Conservation (phyloP, 306 rosid genomes). For the Pyrus pyrifolia region DNA sequence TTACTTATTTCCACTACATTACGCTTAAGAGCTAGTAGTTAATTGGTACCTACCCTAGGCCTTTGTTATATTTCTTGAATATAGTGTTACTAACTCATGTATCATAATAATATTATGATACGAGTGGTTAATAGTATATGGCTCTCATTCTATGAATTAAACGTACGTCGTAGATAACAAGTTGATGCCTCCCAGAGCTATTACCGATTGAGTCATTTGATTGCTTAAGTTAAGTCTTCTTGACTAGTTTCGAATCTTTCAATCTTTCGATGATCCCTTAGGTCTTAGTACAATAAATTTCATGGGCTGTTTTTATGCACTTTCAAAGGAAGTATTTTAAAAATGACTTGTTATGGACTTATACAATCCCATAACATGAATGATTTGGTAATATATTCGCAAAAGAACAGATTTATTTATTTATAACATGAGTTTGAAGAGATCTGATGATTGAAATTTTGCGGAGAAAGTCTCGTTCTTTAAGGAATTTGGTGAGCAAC, state of each 20-base stretch:
- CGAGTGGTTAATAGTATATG: too few species aligned
- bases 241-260: neutral
- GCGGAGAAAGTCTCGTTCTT: neutral
- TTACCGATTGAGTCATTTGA: too few species aligned
- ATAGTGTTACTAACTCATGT: neutral
- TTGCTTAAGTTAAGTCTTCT: neutral
- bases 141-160: neutral
- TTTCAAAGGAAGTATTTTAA: neutral
- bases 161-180: too few species aligned
- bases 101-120: too few species aligned
- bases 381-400: neutral
- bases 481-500: slow-evolving; percentile 32
- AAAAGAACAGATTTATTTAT: neutral
- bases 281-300: neutral
- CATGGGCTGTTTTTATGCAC: neutral
- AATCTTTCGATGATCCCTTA: neutral
- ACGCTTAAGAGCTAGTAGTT: neutral
- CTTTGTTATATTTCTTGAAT: neutral
- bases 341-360: neutral
- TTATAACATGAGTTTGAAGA: neutral
- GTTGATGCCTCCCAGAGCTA: neutral
- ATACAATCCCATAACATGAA: neutral
- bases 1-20: neutral
- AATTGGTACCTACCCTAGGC: neutral
- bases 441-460: neutral